Evolutionary conservation across 108 stramenopile genomes (phyloP).

Genomic region (Discostella pseudostelligera): DNA sequence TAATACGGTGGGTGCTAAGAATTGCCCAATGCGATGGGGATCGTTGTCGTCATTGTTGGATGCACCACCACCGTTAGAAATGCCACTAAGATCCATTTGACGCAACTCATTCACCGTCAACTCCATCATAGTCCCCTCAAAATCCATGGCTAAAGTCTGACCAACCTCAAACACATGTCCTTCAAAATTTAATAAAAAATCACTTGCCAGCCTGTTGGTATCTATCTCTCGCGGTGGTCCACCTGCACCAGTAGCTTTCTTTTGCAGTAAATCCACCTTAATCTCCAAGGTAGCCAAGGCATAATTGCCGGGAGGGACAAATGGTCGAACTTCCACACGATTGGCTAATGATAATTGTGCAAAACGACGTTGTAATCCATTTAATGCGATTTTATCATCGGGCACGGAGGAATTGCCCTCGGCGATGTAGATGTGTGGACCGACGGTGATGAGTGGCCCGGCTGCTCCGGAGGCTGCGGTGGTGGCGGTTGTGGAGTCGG

Average conservation of each 20-base stretch:
- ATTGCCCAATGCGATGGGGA: slow-evolving; percentile 54
- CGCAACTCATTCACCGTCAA: slow-evolving; percentile 49
- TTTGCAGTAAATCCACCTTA: slow-evolving; percentile 70
- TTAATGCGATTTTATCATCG: slow-evolving; percentile 72
- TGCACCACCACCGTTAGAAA: slow-evolving; percentile 20
- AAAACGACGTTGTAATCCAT: slow-evolving; percentile 81
- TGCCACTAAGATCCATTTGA: slow-evolving; percentile 44
- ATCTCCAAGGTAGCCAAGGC: slow-evolving; percentile 72
- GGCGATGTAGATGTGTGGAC: slow-evolving; percentile 71
- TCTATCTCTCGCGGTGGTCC: slow-evolving; percentile 68
- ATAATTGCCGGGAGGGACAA: slow-evolving; percentile 50
- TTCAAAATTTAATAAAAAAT: slow-evolving; percentile 67
- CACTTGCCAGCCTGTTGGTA: slow-evolving; percentile 71
- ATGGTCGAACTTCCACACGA: slow-evolving; percentile 57
- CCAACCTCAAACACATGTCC: slow-evolving; percentile 79
- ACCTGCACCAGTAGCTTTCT: slow-evolving; percentile 51
- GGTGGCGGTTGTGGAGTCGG: no score
- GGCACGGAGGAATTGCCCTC: slow-evolving; percentile 65
- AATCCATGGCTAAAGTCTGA: slow-evolving; percentile 78
- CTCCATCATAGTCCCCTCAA: slow-evolving; percentile 89
- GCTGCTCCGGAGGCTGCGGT: slow-evolving; percentile 25
- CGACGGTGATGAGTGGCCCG: slow-evolving; percentile 56
- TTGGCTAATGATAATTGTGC: slow-evolving; percentile 60
- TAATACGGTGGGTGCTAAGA: slow-evolving; percentile 61
- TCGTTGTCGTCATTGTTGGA: slow-evolving; percentile 3